Base-by-base conservation (phyloP, 495 filamentous ascomycete species). In the Penicillium odoratum region DNA sequence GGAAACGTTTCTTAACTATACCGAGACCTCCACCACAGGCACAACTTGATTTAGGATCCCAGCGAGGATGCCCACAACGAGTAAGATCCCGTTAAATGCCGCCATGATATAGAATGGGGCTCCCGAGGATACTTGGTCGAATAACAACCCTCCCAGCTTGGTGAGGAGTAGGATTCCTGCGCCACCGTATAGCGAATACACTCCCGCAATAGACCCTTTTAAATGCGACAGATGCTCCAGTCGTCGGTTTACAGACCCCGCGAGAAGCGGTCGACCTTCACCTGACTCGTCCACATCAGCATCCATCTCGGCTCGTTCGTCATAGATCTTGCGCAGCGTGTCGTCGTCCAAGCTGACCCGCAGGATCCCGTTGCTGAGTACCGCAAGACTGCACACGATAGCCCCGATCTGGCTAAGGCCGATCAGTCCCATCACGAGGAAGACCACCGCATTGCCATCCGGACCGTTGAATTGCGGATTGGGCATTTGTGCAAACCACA, bases 61-160 rank as follows among this genome's bases (percentile, higher is more conserved):
- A 60, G 69, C 66, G 7, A 66, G 73, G 33, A 88, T 51, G 5
- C 83, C 84, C 5, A 79, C 80, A 9, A 88, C 53, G 26, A 93
- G 72, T 57, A 96, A 61, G 1, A 89, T 58, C 7, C 70, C 89
- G 67, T 98, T 97, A 64, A 98, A 98, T 0, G 76, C 77, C 0
- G 92, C 91, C 83, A 98, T 88, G 78, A 98, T 85, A 73, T 88
- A 94, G 70, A 98, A 98, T 11, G 94, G 94, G 42, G 90, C 85
- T 2, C 89, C 87, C 4, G 77, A 78, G 5, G 84, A 84, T 53
- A 85, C 66, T 25, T 59, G 71, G 70, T 97, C 92, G 66, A 96
- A 97, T 46, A 96, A 68, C 26, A 83, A 79, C 0, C 94, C 94
- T n/a, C 94, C 94, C 15, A 92, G 68, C 72, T 98, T 98, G 21